A percentile compares a stretch with the other conserved stretches of the same genome.
phyloP scores from a whole-genome alignment of 1,139 yeast species.

The Debaryomyces udenii region DNA sequence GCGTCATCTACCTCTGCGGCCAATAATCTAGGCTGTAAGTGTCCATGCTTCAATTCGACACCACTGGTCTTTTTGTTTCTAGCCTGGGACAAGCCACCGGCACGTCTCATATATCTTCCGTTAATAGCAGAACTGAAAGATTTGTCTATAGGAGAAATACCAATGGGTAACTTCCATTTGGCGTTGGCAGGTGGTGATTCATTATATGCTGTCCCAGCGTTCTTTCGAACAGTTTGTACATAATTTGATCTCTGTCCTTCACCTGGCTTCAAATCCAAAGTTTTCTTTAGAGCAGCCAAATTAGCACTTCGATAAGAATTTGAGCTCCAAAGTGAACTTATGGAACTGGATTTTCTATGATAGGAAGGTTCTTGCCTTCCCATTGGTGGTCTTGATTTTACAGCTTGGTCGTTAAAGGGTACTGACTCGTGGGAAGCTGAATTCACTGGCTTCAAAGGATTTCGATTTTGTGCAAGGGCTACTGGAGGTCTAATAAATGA shows the following conservation, averaged over 20 bases:
- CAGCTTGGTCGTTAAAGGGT: background rate
- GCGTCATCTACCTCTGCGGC: constrained; percentile 80
- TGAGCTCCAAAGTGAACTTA: constrained; percentile 41
- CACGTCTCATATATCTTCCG: constrained; percentile 36
- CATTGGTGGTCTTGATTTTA: constrained; percentile 1
- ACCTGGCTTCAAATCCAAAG: constrained; percentile 44
- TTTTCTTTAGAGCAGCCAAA: constrained; percentile 41
- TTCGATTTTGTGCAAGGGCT: constrained; percentile 3
- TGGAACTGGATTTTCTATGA: constrained; percentile 36
- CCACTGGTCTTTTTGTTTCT: constrained; percentile 44
- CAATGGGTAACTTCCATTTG: constrained; percentile 67
- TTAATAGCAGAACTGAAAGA: constrained; percentile 32
- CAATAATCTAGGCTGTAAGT: constrained; percentile 68
- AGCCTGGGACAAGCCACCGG: constrained; percentile 27
- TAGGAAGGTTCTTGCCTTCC: background rate
- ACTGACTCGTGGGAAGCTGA: constrained; percentile 5
- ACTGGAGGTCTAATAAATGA: constrained; percentile 5
- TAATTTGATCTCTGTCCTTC: constrained; percentile 59
- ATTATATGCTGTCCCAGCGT: constrained; percentile 58
- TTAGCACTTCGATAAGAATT: constrained; percentile 41
- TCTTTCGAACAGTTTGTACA: constrained; percentile 54
- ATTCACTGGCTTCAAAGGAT: constrained; percentile 5
- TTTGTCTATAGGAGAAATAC: constrained; percentile 52
- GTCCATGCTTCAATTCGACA: constrained; percentile 75
- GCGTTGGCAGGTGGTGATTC: constrained; percentile 55